Base-by-base conservation (phyloP, 306 rosid species). In the Oemleria cerasiformis region DNA sequence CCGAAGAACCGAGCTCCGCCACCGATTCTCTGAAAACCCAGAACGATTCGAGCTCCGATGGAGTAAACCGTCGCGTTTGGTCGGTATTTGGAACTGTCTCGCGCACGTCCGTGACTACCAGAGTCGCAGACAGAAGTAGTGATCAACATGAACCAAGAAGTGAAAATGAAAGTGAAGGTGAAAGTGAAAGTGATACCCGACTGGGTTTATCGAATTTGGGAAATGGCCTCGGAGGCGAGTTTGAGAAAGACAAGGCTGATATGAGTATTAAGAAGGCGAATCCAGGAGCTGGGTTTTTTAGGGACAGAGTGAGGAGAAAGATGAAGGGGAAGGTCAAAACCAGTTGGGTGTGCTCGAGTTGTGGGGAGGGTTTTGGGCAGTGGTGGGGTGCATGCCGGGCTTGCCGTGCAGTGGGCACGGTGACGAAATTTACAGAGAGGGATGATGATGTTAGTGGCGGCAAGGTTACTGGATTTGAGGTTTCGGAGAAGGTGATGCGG, bases 371-470 rank as follows among this genome's bases (percentile, higher is more conserved):
- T 1, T 23, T 81, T 8, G 90, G 90, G 47, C 84, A 87, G 76
- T 94, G 98, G 98, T 86, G 88, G 91, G 98, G 97, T 0, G 51
- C 63, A 50, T 94, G 98, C 75, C 83, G 83, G 40, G 66, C 79
- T 0, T 94, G 98, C 70, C 12, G 19, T 0, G 11, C 43, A 9
- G 12, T 59, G 36, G 88, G 87, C 3, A 82, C 90, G 0, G 70
- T 94, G 85, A 74, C 58, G 58, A 77, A 68, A 79, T 87, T 86
- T 75, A 74, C 75, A 7, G 96, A 79, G 12, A 75, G 71, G 6
- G 73, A 70, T 51, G 41, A 41, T 30, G 62, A 10, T 23, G 78
- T 25, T 12, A 50, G 13, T 42, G 78, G 50, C 30, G 78, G 67
- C 20, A 72, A 63, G 70, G 47, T 36, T 42, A 63, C 63, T 42